phyloP scores from a whole-genome alignment of 805 yeast species.

The Lachancea sp. region DNA sequence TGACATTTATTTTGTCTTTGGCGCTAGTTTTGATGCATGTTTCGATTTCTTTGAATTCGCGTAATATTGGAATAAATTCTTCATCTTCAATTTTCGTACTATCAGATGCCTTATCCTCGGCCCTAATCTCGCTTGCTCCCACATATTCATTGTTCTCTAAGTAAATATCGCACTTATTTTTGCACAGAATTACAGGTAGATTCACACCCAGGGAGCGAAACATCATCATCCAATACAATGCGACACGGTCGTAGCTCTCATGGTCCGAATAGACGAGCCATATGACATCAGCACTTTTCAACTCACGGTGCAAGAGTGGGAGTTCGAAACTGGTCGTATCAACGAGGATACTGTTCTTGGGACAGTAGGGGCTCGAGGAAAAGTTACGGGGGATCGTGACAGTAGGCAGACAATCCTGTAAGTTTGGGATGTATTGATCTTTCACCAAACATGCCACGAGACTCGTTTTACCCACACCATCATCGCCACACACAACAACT shows the following conservation, averaged over 20 bases:
- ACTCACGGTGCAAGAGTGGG: slow-evolving; percentile 55
- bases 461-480: slow-evolving; percentile 79
- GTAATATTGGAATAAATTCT: slow-evolving; percentile 77
- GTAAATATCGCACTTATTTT: slow-evolving; percentile 62
- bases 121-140: neutral
- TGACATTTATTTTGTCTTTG: slow-evolving; percentile 73
- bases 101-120: slow-evolving; percentile 18
- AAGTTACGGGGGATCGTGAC: slow-evolving; percentile 75
- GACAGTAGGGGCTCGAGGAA: slow-evolving; percentile 51
- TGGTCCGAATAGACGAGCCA: slow-evolving; percentile 94
- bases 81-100: slow-evolving; percentile 54
- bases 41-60: slow-evolving; percentile 91
- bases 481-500: slow-evolving; percentile 92
- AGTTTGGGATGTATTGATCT: slow-evolving; percentile 69
- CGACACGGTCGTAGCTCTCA: slow-evolving; percentile 86
- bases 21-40: slow-evolving; percentile 89
- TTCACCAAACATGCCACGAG: slow-evolving; percentile 75
- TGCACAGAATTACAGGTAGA: slow-evolving; percentile 84
- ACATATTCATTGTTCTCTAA: slow-evolving; percentile 8
- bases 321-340: slow-evolving; percentile 75
- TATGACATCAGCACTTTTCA: slow-evolving; percentile 81
- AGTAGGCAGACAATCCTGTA: slow-evolving; percentile 76
- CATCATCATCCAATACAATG: slow-evolving; percentile 91
- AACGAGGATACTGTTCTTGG: slow-evolving; percentile 61
- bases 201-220: slow-evolving; percentile 91